Evolutionary conservation across 2,329 filamentous ascomycete genomes (phyloP).

Genomic region (Aureobasidium sp.): DNA sequence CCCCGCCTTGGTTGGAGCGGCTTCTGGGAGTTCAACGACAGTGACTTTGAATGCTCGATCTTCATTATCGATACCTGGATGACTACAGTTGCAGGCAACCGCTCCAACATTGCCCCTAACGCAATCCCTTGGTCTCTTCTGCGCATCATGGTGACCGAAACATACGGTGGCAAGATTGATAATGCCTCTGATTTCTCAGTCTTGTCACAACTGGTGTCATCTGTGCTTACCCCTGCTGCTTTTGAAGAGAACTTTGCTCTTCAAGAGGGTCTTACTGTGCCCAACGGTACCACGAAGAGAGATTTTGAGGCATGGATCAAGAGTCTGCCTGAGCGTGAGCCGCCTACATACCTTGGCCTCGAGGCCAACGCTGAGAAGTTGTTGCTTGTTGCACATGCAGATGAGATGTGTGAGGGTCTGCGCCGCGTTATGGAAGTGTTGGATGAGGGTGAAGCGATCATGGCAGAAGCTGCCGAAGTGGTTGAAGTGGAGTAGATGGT

Average conservation of each 20-base stretch:
- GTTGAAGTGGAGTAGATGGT: not conserved
- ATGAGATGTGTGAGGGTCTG: conserved; percentile 74
- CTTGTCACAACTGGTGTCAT: conserved; percentile 63
- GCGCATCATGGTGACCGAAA: conserved; percentile 80
- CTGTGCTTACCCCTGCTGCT: conserved; percentile 74
- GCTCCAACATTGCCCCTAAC: conserved; percentile 85
- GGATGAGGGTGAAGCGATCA: conserved; percentile 88
- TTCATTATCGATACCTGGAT: conserved; percentile 96
- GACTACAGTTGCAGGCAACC: conserved; percentile 68
- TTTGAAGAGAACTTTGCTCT: conserved; percentile 91
- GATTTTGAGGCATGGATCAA: conserved; percentile 93
- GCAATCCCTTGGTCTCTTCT: conserved; percentile 98
- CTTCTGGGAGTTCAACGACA: conserved; percentile 99
- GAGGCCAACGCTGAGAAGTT: conserved; percentile 96
- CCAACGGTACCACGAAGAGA: conserved; percentile 68
- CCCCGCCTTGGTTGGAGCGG: conserved; percentile 94
- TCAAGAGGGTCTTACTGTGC: conserved; percentile 52
- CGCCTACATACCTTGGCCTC: conserved; percentile 86
- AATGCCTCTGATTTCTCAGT: conserved; percentile 74
- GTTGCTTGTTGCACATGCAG: conserved; percentile 78
- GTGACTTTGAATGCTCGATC: conserved; percentile 93
- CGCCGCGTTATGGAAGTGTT: conserved; percentile 77
- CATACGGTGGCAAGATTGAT: conserved; percentile 97
- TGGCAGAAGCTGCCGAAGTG: conserved; percentile 32
- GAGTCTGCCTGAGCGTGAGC: conserved; percentile 84